These are phyloP conservation scores for Monilinia laxa DNA, from an alignment of 2,329 filamentous ascomycete species.

Conservation along the genomic window DNA sequence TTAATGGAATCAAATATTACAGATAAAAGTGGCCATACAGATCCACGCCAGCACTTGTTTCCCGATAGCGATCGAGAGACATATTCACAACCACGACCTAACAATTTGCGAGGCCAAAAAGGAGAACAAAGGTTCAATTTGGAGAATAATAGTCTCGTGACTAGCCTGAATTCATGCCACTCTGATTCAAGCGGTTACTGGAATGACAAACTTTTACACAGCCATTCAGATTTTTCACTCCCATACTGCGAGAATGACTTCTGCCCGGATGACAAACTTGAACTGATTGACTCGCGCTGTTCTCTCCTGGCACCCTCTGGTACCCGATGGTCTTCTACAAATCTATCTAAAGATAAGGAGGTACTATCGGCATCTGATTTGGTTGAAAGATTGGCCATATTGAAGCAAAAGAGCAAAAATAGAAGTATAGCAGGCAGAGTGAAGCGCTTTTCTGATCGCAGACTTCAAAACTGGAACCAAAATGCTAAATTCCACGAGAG, in stretches of 20 bases:
- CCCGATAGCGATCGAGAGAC: too few relatives aligned
- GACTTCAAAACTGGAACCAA: not conserved
- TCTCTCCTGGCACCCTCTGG: not conserved
- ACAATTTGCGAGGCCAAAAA: not conserved
- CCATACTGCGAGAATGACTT: not conserved
- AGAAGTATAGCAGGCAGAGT: not conserved
- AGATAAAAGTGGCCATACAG: not conserved
- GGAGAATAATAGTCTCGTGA: not conserved
- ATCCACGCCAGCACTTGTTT: not conserved
- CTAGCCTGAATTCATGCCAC: constrained; percentile 1
- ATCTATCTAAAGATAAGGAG: not conserved
- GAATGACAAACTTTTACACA: not conserved
- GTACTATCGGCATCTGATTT: not conserved
- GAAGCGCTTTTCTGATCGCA: not conserved
- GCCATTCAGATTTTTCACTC: not conserved
- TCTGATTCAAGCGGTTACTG: too few relatives aligned
- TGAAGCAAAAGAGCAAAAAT: not conserved
- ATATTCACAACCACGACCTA: not conserved
- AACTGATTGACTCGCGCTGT: not conserved
- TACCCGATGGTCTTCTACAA: not conserved
- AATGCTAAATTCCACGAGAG: not conserved
- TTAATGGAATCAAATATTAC: not conserved
- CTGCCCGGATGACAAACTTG: not conserved
- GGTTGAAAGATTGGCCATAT: not conserved
- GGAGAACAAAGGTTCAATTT: not conserved